Base-by-base conservation (phyloP, 371 early-diverging fungal species). In the Rhizopus sp. region DNA sequence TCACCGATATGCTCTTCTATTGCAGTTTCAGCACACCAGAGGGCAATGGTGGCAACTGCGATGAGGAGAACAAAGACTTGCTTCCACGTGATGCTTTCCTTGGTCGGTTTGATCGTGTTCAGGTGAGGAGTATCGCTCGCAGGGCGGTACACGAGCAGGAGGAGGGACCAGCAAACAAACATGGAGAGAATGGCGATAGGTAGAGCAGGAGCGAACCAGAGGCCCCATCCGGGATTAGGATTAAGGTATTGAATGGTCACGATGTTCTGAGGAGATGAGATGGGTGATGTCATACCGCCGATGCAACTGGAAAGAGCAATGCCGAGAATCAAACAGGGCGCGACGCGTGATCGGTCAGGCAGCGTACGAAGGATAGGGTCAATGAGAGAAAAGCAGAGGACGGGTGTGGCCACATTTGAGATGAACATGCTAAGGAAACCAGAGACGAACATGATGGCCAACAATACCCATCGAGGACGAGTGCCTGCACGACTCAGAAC, bases 281-380 rank as follows among this genome's bases (percentile, higher is more conserved):
- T 97, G 6, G 98, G 98, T 30, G 94, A 91, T 2, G 94, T 91
- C 97, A 97, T 96, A 34, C 97, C 97, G 49, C 96, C 98, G 17
- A 97, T 86, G 56, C 96, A 95, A 34, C 94, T 87, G 8, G 96
- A 95, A 50, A 97, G 76, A 4, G 98, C 98, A 59, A 97, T 95
- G 17, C 97, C 98, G 5, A 97, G 77, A 23, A 97, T 83, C 29
- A 97, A 79, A 51, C 91, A 88, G 32, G 87, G 88, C 9, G 88
- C 94, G 59, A 95, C 95, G 0, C 87, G 72, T 0, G 85, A 85
- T 30, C 70, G 66, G 61, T 70, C 73, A 15, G 90, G 88, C n/a
- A 73, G 55, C 17, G 85, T 88, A 30, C 90, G 84, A 41, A 93
- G 62, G 41, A 92, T 89, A 10, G 93, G 88, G 69, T 88, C 72